A percentile compares a stretch with the other conserved stretches of the same genome.
Conservation (phyloP, 2,329 filamentous ascomycete genomes). For the Aureobasidium sp. region DNA sequence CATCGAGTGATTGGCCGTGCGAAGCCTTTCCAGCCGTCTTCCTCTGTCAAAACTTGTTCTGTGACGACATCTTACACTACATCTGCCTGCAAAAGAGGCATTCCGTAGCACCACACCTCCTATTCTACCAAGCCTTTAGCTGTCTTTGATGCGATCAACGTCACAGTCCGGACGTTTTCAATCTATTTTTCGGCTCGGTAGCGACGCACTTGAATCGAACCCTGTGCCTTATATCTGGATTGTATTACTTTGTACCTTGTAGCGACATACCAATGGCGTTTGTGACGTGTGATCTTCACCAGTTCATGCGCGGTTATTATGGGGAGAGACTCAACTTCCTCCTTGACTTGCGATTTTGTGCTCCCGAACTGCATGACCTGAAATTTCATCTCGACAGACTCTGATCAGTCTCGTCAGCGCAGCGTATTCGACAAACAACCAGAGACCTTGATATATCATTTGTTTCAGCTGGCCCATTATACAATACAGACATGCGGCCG, state of each 20-base stretch:
- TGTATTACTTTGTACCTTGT: conserved; percentile 6
- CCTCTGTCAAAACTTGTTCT: conserved; percentile 5
- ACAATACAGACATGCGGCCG: not conserved
- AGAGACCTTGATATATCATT: not conserved
- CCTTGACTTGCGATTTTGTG: not conserved
- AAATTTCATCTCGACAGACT: not conserved
- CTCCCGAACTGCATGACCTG: not conserved
- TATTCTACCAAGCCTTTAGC: not conserved
- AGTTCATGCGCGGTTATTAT: not conserved
- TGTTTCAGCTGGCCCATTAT: not conserved
- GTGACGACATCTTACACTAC: conserved; percentile 4
- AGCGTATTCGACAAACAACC: not conserved
- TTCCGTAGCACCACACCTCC: not conserved
- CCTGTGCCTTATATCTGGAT: not conserved
- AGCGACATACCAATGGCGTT: not conserved
- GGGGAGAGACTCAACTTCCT: not conserved
- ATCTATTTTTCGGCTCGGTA: not conserved
- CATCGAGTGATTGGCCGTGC: conserved; percentile 1
- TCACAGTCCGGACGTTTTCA: not conserved
- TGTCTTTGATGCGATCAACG: not conserved
- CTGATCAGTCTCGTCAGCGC: not conserved
- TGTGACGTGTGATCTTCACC: conserved; percentile 11
- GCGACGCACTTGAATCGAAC: not conserved
- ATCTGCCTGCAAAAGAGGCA: not conserved
- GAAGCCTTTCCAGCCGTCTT: not conserved